Conservation (phyloP, 257 asterid species). For the Solanum pinnatisectum region DNA sequence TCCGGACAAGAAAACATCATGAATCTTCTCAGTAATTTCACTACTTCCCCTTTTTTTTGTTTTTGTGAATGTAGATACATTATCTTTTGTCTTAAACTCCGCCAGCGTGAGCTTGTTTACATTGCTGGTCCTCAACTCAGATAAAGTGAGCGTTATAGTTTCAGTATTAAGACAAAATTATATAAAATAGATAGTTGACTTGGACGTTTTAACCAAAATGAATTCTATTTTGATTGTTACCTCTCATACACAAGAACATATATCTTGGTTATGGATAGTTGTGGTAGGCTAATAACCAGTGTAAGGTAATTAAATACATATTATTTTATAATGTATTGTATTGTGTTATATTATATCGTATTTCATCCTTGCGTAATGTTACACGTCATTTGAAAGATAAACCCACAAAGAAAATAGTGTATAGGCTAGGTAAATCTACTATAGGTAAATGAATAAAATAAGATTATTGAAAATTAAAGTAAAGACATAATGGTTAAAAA, state of each 20-base stretch:
- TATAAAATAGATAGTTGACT: not conserved
- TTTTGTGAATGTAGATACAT: not conserved
- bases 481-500: too few species aligned
- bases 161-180: not conserved
- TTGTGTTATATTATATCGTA: not conserved
- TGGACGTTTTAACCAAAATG: not conserved
- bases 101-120: not conserved
- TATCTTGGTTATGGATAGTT: not conserved
- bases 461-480: not conserved
- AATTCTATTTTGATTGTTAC: not conserved
- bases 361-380: too few species aligned
- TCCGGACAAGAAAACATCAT: constrained; percentile 1
- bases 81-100: not conserved
- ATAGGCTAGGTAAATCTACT: not conserved
- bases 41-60: not conserved
- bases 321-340: not conserved
- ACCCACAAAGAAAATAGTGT: not conserved
- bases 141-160: not conserved
- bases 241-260: not conserved
- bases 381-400: not conserved
- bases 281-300: not conserved
- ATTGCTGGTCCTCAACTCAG: fast-evolving
- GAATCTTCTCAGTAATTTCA: not conserved
- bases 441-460: too few species aligned
- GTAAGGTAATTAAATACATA: not conserved